Evolutionary conservation across 2,329 filamentous ascomycete species (phyloP).

Genomic region (Beauveria sp.): DNA sequence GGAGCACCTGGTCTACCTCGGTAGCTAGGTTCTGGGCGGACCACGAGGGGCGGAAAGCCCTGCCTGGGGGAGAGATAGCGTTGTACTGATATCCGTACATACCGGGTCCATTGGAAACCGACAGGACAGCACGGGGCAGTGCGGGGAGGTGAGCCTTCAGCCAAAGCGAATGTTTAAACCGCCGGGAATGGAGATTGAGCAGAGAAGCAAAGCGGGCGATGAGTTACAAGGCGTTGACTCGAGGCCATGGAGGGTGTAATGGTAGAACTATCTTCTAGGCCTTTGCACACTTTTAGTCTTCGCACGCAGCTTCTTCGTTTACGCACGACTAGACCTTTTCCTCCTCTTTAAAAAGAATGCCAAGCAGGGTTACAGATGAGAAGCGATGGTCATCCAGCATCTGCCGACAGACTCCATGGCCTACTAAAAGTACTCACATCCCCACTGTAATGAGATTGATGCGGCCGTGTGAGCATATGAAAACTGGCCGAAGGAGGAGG

Average conservation of each 20-base stretch:
- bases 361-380: neutral
- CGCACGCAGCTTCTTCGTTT: neutral
- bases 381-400: neutral
- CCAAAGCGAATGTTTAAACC: neutral
- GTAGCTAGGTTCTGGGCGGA: no score
- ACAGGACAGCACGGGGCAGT: neutral
- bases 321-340: neutral
- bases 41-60: neutral
- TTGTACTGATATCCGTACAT: neutral
- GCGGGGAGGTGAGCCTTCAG: no score
- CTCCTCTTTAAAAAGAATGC: neutral
- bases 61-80: neutral
- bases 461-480: no score
- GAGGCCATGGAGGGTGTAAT: neutral
- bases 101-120: neutral
- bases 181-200: neutral
- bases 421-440: no score
- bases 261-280: neutral
- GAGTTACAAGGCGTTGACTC: neutral
- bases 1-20: neutral
- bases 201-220: neutral
- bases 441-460: no score
- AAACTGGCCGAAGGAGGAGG: no score
- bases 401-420: neutral
- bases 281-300: neutral